phyloP scores from a whole-genome alignment of 805 yeast species.

The Metschnikowia kunwiensis region DNA sequence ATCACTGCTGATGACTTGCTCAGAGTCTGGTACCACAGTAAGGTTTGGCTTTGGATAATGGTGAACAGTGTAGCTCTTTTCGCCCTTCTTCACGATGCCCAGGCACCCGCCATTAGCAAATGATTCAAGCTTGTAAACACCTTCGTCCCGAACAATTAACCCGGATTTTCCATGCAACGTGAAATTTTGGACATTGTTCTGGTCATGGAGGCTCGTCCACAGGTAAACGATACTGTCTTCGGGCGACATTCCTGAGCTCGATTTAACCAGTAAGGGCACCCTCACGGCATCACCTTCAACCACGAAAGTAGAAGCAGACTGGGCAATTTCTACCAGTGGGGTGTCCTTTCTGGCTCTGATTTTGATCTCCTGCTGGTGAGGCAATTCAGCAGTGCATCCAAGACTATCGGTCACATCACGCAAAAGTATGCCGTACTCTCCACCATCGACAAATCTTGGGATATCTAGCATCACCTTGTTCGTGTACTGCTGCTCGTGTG shows the following conservation, averaged over 20 bases:
- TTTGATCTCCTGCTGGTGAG: slow-evolving; percentile 54
- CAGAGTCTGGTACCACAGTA: slow-evolving; percentile 15
- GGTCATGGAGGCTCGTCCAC: slow-evolving; percentile 22
- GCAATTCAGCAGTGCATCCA: slow-evolving; percentile 71
- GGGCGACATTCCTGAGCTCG: slow-evolving; percentile 28
- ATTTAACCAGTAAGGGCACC: slow-evolving; percentile 50
- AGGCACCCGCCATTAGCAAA: slow-evolving; percentile 45
- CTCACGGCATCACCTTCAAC: slow-evolving; percentile 59
- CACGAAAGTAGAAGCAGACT: slow-evolving; percentile 31
- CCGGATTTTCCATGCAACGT: slow-evolving; percentile 12
- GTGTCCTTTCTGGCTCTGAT: slow-evolving; percentile 68
- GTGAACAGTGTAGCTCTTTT: slow-evolving; percentile 17
- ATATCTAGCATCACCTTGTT: slow-evolving; percentile 45
- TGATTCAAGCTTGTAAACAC: slow-evolving; percentile 38
- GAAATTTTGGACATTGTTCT: slow-evolving; percentile 4
- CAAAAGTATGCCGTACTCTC: slow-evolving; percentile 64
- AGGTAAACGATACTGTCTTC: slow-evolving; percentile 35
- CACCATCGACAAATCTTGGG: slow-evolving; percentile 60
- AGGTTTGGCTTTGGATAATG: slow-evolving; percentile 25
- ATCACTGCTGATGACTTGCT: slow-evolving; percentile 11
- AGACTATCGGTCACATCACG: slow-evolving; percentile 70
- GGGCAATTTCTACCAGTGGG: slow-evolving; percentile 46
- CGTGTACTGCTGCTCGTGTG: slow-evolving; percentile 26
- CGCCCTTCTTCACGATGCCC: slow-evolving; percentile 31
- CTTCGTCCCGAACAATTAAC: slow-evolving; percentile 37